Conservation (phyloP, 768 basidiomycete species). For the Gloeophyllum trabeum region DNA sequence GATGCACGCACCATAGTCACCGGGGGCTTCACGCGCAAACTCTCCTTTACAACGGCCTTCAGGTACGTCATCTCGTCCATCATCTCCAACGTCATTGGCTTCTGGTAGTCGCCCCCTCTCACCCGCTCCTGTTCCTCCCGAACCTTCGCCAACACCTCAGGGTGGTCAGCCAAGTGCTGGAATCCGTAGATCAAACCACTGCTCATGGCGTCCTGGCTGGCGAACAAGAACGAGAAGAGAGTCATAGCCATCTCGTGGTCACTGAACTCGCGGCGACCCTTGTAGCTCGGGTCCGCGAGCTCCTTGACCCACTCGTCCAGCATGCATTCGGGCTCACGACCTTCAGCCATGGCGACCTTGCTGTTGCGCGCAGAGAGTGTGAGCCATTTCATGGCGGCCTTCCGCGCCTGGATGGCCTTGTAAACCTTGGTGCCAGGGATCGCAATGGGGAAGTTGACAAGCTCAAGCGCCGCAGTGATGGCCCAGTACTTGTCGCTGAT, state of each 20-base stretch:
- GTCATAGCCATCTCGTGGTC: slow-evolving; percentile 97
- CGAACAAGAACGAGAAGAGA: slow-evolving; percentile 92
- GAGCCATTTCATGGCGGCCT: slow-evolving; percentile 72
- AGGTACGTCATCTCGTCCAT: slow-evolving; percentile 91
- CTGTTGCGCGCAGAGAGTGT: slow-evolving; percentile 67
- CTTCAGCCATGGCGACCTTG: slow-evolving; percentile 74
- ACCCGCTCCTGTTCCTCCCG: slow-evolving; percentile 84
- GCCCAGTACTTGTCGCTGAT: slow-evolving; percentile 94
- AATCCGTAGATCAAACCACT: slow-evolving; percentile 92
- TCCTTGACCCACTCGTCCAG: slow-evolving; percentile 85
- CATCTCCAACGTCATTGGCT: slow-evolving; percentile 76
- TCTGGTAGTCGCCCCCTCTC: slow-evolving; percentile 65
- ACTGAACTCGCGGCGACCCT: slow-evolving; percentile 79
- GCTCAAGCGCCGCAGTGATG: slow-evolving; percentile 90
- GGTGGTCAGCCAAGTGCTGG: slow-evolving; percentile 92
- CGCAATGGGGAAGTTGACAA: slow-evolving; percentile 97
- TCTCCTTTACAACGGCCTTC: slow-evolving; percentile 88
- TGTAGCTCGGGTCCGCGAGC: slow-evolving; percentile 51
- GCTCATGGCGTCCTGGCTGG: slow-evolving; percentile 96
- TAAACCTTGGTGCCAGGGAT: slow-evolving; percentile 95
- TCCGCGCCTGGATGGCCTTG: slow-evolving; percentile 85
- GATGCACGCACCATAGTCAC: slow-evolving; percentile 81
- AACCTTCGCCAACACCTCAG: slow-evolving; percentile 79
- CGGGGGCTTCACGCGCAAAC: slow-evolving; percentile 82
- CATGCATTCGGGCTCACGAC: slow-evolving; percentile 78